Conservation (phyloP, 140 eudicot genomes). For the Bidens hawaiensis region DNA sequence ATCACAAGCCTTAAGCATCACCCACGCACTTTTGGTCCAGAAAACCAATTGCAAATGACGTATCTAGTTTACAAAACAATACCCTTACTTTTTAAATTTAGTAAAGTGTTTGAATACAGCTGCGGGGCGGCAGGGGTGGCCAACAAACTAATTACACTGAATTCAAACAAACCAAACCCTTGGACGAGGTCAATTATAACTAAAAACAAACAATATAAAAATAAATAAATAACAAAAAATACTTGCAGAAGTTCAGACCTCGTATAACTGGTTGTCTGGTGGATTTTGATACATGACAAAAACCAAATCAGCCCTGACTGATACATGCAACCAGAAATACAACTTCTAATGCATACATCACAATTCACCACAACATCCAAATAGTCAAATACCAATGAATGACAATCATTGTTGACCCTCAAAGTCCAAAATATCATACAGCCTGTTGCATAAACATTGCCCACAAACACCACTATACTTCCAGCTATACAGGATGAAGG, state of each 20-base stretch:
- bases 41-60: too few relatives aligned
- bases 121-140: too few relatives aligned
- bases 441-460: constrained; percentile 31
- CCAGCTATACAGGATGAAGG: constrained; percentile 27
- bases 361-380: not conserved
- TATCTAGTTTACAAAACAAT: too few relatives aligned
- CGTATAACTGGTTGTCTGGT: too few relatives aligned
- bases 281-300: constrained; percentile 2
- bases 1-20: too few relatives aligned
- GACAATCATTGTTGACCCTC: constrained; percentile 21
- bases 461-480: constrained; percentile 26
- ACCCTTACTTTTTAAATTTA: too few relatives aligned
- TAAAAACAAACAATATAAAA: too few relatives aligned
- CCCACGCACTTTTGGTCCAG: too few relatives aligned
- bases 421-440: constrained; percentile 18
- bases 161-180: not conserved
- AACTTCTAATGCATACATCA: not conserved
- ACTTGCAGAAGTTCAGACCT: not conserved
- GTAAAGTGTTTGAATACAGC: too few relatives aligned
- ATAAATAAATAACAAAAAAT: too few relatives aligned
- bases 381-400: not conserved
- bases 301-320: too few relatives aligned
- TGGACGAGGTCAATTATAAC: too few relatives aligned
- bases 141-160: not conserved
- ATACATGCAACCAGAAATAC: not conserved